Conservation (phyloP, 2,329 filamentous ascomycete genomes). For the Ophiostoma novo-ulmi region DNA sequence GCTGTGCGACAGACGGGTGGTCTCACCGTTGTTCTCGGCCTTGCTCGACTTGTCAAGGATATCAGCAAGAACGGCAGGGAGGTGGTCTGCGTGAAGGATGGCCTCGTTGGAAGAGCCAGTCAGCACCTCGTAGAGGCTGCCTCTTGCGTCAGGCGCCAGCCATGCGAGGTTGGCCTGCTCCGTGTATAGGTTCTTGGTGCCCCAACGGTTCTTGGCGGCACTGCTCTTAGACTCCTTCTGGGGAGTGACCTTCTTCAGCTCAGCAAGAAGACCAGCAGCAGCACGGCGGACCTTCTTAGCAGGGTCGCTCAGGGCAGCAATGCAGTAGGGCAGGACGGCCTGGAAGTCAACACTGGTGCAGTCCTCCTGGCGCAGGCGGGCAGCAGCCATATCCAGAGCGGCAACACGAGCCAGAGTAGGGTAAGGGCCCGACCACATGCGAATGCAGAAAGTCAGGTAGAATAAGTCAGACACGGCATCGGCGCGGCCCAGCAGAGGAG, state of each 20-base stretch:
- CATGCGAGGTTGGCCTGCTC: conserved; percentile 48
- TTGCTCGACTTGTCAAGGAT: conserved; percentile 49
- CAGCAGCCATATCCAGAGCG: conserved; percentile 62
- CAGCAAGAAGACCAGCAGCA: conserved; percentile 61
- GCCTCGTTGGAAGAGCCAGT: conserved; percentile 71
- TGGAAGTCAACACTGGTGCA: conserved; percentile 62
- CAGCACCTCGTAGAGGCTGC: conserved; percentile 55
- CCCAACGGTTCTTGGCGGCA: conserved; percentile 45
- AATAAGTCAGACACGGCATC: conserved; percentile 56
- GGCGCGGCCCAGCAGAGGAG: conserved; percentile 50
- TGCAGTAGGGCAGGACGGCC: conserved; percentile 72
- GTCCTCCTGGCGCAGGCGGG: conserved; percentile 49
- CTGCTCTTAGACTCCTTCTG: conserved; percentile 28
- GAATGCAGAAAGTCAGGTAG: conserved; percentile 70
- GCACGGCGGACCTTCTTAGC: conserved; percentile 71
- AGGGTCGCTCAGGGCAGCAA: conserved; percentile 68
- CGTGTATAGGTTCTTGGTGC: conserved; percentile 60
- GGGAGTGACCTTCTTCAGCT: conserved; percentile 48
- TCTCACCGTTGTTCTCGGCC: conserved; percentile 26
- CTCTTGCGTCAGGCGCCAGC: conserved; percentile 53
- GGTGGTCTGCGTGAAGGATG: conserved; percentile 68
- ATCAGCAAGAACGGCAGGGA: conserved; percentile 58
- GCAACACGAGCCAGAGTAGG: conserved; percentile 63
- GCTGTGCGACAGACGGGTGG: conserved; percentile 52
- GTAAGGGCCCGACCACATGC: conserved; percentile 67